A percentile compares a stretch with the other conserved stretches of the same genome.
Evolutionary conservation across 495 filamentous ascomycete species (phyloP).

Genomic region (Aspergillus hancockii): DNA sequence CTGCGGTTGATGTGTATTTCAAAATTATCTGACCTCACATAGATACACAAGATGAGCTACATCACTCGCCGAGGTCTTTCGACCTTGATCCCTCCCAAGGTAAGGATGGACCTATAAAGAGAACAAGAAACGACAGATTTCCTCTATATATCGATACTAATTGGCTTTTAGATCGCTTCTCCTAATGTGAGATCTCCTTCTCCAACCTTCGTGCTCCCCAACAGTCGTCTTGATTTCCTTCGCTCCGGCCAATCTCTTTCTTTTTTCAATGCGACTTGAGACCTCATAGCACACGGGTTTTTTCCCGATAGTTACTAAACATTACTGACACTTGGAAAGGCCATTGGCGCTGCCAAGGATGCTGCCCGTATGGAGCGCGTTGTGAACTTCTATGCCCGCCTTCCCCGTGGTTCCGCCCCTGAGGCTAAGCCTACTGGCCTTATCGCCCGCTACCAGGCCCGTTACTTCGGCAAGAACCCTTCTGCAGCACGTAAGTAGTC

Average conservation of each 20-base stretch:
- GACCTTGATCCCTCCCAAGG: conserved; percentile 98
- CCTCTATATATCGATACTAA: conserved; percentile 29
- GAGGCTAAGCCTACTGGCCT: conserved; percentile 76
- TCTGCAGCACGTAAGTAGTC: conserved; percentile 77
- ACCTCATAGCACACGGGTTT: neutral
- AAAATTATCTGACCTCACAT: conserved; percentile 28
- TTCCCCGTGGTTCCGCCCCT: conserved; percentile 86
- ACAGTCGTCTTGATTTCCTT: conserved; percentile 10
- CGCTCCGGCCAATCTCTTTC: conserved; percentile 12
- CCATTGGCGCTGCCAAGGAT: conserved; percentile 89
- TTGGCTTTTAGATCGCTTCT: conserved; percentile 69
- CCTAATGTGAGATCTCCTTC: conserved; percentile 72
- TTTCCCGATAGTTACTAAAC: neutral
- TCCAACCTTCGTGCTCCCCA: conserved; percentile 19
- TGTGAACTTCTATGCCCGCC: conserved; percentile 96
- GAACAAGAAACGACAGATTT: conserved; percentile 4
- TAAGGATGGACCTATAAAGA: conserved; percentile 50
- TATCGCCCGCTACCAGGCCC: conserved; percentile 83
- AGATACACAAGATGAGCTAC: conserved; percentile 80
- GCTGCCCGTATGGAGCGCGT: conserved; percentile 94
- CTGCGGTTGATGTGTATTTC: conserved; percentile 7
- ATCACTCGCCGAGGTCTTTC: conserved; percentile 86
- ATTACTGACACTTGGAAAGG: conserved; percentile 53
- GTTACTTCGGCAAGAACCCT: conserved; percentile 92
- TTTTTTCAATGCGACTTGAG: conserved; percentile 6